These are phyloP conservation scores for Hypoxylon sp. DNA, from an alignment of 2,329 filamentous ascomycete species.

Conservation along the genomic window DNA sequence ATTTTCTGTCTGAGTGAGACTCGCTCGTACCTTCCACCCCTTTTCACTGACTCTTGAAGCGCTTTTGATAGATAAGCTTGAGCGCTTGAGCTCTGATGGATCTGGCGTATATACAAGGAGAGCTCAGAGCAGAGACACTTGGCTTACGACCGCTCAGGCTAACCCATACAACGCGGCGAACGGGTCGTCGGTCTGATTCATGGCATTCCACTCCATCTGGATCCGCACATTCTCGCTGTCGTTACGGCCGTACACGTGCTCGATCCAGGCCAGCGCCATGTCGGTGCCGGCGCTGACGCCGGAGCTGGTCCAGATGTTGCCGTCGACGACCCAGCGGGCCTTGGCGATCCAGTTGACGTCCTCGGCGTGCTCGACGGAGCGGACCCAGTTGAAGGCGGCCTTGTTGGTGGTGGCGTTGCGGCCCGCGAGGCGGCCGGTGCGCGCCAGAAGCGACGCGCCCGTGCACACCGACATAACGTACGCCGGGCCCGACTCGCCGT, in stretches of 20 bases:
- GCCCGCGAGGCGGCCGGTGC: slow-evolving; percentile 30
- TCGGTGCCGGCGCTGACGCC: slow-evolving; percentile 38
- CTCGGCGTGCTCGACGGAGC: slow-evolving; percentile 18
- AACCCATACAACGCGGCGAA: slow-evolving; percentile 34
- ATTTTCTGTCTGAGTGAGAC: no score
- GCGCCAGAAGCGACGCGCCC: slow-evolving; percentile 34
- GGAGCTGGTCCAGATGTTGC: slow-evolving; percentile 36
- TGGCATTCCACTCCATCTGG: slow-evolving; percentile 32
- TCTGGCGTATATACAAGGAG: background rate
- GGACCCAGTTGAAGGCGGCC: slow-evolving; percentile 33
- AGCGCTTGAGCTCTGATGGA: background rate
- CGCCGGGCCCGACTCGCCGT: slow-evolving; percentile 20
- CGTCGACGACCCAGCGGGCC: slow-evolving; percentile 38
- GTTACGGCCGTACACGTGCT: slow-evolving; percentile 29
- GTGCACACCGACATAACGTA: slow-evolving; percentile 38
- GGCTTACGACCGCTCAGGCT: background rate
- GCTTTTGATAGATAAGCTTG: no score
- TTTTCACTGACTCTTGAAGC: no score
- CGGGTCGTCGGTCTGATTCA: slow-evolving; percentile 33
- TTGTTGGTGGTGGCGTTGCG: slow-evolving; percentile 38
- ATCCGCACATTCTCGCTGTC: slow-evolving; percentile 26
- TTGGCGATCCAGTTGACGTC: slow-evolving; percentile 34
- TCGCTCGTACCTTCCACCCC: background rate
- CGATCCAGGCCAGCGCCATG: slow-evolving; percentile 30
- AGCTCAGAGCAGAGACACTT: background rate